A percentile compares a stretch with the other conserved stretches of the same genome.
Evolutionary conservation across 805 yeast genomes (phyloP).

Genomic region (Cyberlindnera misumaiensis): DNA sequence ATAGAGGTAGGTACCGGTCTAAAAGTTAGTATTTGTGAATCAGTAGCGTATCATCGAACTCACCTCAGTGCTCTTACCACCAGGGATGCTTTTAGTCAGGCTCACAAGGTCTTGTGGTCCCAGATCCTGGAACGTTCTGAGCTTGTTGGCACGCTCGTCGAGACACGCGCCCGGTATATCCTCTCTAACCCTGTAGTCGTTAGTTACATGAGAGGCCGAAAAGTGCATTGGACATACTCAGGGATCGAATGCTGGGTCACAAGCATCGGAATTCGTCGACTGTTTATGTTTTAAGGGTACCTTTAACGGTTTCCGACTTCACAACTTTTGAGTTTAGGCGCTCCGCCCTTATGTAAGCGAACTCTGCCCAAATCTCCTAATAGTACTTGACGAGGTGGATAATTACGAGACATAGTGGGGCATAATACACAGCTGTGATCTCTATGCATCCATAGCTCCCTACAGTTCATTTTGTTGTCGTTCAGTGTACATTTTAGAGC

Average conservation of each 20-base stretch:
- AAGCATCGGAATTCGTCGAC: constrained; percentile 14
- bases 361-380: too few species aligned
- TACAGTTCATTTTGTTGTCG: too few species aligned
- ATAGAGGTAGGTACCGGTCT: constrained; percentile 66
- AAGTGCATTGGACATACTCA: constrained; percentile 33
- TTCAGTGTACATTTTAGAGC: too few species aligned
- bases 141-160: constrained; percentile 55
- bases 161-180: constrained; percentile 51
- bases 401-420: too few species aligned
- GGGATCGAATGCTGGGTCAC: constrained; percentile 58
- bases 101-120: constrained; percentile 74
- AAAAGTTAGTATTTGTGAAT: too few species aligned
- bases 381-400: too few species aligned
- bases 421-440: too few species aligned
- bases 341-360: too few species aligned
- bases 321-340: too few species aligned
- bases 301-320: too few species aligned
- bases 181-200: constrained; percentile 43
- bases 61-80: constrained; percentile 38
- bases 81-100: constrained; percentile 48
- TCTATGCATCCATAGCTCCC: too few species aligned
- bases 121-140: constrained; percentile 53
- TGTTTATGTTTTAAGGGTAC: background rate
- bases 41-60: background rate
- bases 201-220: constrained; percentile 1